Evolutionary conservation across 345 rosid species (phyloP).

Genomic region (Mangifera indica): DNA sequence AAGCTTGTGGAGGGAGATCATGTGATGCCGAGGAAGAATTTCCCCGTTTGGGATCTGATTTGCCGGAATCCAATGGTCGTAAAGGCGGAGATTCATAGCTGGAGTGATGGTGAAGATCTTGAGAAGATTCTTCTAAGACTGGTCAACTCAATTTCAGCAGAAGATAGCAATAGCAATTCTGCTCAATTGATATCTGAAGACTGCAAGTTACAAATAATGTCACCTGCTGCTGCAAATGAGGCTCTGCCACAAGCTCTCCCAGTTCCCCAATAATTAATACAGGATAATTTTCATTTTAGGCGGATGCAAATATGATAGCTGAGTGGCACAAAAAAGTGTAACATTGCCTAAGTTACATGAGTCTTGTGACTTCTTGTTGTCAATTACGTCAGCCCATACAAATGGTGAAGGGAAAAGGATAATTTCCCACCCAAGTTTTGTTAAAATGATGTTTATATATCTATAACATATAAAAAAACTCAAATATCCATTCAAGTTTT

Average conservation of each 20-base stretch:
- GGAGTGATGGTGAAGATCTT: slow-evolving; percentile 68
- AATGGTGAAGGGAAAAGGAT: too few species aligned
- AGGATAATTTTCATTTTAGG: too few species aligned
- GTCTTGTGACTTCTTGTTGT: not conserved
- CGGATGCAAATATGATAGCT: not conserved
- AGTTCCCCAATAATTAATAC: slow-evolving; percentile 40
- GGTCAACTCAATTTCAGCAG: slow-evolving; percentile 25
- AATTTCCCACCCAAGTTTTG: too few species aligned
- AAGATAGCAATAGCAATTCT: slow-evolving; percentile 11
- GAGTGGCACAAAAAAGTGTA: not conserved
- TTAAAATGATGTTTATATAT: too few species aligned
- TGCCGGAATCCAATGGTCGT: slow-evolving; percentile 47
- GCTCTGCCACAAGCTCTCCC: slow-evolving; percentile 38
- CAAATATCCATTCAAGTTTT: too few species aligned
- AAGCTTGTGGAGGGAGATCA: slow-evolving; percentile 53
- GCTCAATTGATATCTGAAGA: slow-evolving; percentile 36
- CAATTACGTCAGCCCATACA: too few species aligned
- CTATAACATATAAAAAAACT: too few species aligned
- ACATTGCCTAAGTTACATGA: not conserved
- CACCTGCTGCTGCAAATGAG: slow-evolving; percentile 29
- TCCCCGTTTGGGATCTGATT: slow-evolving; percentile 77
- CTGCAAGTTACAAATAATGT: slow-evolving; percentile 49
- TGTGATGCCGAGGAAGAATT: slow-evolving; percentile 86
- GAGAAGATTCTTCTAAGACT: slow-evolving; percentile 43
- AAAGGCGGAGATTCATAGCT: slow-evolving; percentile 68